Evolutionary conservation across 768 basidiomycete genomes (phyloP).

Genomic region (Suillus brevipes): DNA sequence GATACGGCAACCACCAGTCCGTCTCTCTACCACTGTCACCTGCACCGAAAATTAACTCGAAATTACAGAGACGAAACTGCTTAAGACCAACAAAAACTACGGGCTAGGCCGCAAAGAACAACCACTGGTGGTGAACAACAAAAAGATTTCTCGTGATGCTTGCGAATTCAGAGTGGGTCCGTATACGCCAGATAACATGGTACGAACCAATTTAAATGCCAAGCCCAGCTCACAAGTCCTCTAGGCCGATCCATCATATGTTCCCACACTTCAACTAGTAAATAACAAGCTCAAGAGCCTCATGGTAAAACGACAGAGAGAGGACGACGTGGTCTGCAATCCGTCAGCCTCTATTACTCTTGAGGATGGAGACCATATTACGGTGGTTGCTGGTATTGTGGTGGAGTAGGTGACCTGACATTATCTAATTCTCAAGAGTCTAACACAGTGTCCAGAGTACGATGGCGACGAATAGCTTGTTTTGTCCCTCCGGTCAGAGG

Average conservation of each 20-base stretch:
- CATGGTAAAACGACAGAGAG: conserved; percentile 39
- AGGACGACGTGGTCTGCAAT: conserved; percentile 34
- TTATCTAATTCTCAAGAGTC: conserved; percentile 6
- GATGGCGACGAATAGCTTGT: conserved; percentile 53
- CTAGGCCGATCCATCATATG: conserved; percentile 50
- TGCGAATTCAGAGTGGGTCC: conserved; percentile 56
- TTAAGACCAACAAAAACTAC: conserved; percentile 60
- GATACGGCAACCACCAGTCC: conserved; percentile 43
- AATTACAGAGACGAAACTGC: conserved; percentile 48
- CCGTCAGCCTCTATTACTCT: conserved; percentile 42
- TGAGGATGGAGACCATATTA: conserved; percentile 54
- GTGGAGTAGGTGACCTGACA: conserved; percentile 43
- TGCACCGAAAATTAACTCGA: conserved; percentile 1
- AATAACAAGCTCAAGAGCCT: conserved; percentile 51
- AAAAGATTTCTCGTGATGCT: conserved; percentile 65
- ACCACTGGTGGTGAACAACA: conserved; percentile 52
- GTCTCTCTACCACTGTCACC: conserved; percentile 13
- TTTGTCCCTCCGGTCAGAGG: conserved; percentile 42
- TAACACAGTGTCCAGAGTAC: conserved; percentile 36
- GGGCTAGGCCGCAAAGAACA: conserved; percentile 57
- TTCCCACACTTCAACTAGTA: conserved; percentile 49
- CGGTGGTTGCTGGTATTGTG: conserved; percentile 42
- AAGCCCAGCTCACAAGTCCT: not conserved
- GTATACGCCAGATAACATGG: conserved; percentile 54
- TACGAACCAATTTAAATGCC: conserved; percentile 35